Evolutionary conservation across 1,284 basidiomycete genomes (phyloP).

Genomic region (Puccinia horiana): DNA sequence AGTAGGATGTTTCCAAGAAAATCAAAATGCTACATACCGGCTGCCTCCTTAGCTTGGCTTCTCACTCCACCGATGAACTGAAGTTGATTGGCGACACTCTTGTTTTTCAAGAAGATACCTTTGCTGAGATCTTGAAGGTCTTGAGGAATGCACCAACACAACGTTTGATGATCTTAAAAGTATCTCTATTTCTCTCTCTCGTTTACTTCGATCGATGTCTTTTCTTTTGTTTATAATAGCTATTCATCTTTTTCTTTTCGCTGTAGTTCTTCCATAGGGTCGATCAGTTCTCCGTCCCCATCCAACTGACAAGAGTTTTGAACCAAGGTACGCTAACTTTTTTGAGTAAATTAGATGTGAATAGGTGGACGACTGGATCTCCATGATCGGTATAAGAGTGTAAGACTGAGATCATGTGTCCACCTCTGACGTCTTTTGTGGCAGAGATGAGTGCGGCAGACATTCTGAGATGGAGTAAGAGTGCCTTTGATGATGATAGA

Average conservation of each 20-base stretch:
- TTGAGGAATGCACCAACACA: slow-evolving; percentile 71
- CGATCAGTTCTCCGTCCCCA: slow-evolving; percentile 92
- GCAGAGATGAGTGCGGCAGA: slow-evolving; percentile 26
- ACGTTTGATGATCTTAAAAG: slow-evolving; percentile 80
- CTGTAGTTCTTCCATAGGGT: slow-evolving; percentile 78
- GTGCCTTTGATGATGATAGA: slow-evolving; percentile 50
- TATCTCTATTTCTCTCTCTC: slow-evolving; percentile 27
- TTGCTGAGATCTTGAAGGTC: slow-evolving; percentile 79
- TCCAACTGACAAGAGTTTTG: slow-evolving; percentile 86
- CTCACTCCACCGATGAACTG: slow-evolving; percentile 71
- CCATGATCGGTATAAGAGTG: slow-evolving; percentile 95
- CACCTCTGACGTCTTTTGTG: slow-evolving; percentile 71
- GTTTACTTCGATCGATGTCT: not conserved
- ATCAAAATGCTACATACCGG: no score
- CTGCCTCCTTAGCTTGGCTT: slow-evolving; percentile 72
- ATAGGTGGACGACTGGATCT: slow-evolving; percentile 88
- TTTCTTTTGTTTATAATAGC: slow-evolving; percentile 59
- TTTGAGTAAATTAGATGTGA: slow-evolving; percentile 87
- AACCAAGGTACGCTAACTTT: slow-evolving; percentile 97
- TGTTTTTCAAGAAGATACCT: slow-evolving; percentile 73
- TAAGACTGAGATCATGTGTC: slow-evolving; percentile 89
- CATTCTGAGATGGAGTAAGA: slow-evolving; percentile 48
- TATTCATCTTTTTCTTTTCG: not conserved
- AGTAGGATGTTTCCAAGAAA: no score
- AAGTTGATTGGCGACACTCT: slow-evolving; percentile 78